Conservation (phyloP, 2,329 filamentous ascomycete genomes). For the Fusarium sororula region DNA sequence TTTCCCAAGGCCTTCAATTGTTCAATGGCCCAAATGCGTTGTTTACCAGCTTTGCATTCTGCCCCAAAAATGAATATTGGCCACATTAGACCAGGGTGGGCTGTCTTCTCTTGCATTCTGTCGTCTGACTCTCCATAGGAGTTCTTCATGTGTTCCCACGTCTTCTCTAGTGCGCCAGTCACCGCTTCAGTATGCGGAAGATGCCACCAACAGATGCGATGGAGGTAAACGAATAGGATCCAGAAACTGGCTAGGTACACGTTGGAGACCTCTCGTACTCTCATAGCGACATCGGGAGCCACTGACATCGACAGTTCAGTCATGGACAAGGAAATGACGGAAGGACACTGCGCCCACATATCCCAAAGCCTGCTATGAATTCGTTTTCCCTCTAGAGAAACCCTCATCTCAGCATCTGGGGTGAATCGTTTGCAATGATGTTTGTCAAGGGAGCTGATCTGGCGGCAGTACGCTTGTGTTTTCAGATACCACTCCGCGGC, state of each 20-base stretch:
- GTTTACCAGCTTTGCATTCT: background rate
- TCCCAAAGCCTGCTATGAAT: background rate
- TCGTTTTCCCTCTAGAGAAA: background rate
- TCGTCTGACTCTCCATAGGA: background rate
- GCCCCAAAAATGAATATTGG: background rate
- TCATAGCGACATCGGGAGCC: background rate
- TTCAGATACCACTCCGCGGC: background rate
- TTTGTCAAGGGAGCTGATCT: constrained; percentile 4
- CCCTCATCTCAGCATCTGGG: background rate
- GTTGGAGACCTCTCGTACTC: background rate
- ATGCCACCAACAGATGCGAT: constrained; percentile 8
- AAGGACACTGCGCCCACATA: background rate
- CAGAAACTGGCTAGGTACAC: background rate
- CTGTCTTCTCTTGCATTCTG: background rate
- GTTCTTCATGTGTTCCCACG: background rate
- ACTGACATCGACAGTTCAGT: background rate
- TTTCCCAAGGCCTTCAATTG: background rate
- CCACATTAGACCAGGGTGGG: background rate
- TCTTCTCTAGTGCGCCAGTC: background rate
- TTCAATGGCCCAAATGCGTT: background rate
- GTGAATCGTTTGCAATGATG: background rate
- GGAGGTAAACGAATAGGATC: background rate
- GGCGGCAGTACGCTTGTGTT: background rate
- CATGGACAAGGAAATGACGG: background rate
- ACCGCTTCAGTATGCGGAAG: background rate